Base-by-base conservation (phyloP, 805 yeast species). In the Hagleromyces aurorensis region DNA sequence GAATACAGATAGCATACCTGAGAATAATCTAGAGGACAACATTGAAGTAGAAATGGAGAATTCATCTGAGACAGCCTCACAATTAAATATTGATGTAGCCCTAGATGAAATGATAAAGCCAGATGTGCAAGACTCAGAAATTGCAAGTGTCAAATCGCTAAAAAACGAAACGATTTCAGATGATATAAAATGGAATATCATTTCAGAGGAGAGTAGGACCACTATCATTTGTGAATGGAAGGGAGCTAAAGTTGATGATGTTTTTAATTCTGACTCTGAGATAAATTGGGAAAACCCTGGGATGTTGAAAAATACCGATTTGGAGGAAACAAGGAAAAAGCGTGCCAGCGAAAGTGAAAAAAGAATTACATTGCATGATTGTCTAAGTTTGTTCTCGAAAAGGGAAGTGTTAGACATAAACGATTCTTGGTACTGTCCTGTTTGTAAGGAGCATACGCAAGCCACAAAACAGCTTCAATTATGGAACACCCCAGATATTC, bases 351-450 rank as follows among this genome's bases (percentile, higher is more conserved):
- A 42, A 28, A 38, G 46, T 4, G 57, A 57, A 27, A 54, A 64
- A 33, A 62, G 64, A 19, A 69, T 78, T 13, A 62, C 81, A 0
- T 64, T 89, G 12, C 70, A 74, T 38, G 89, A 82, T 43, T 89
- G 97, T 50, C 52, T 89, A 25, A 67, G 69, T 13, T 50, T 74
- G 35, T 89, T 89, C 47, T 73, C 93, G 12, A 70, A 72, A 28
- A 78, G 93, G 1, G 98, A 89, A 52, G 73, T 86, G 2, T 64
- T 89, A 25, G 84, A 96, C 9, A 80, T 83, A 28, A 78, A 84
- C 31, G 97, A 89, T 56, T 64, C 85, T 19, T 89, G 97, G 97
- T 87, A 78, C 46, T 89, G 98, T 55, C 93, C 96, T 1, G 59
- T 64, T 8, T 89, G 98, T 62, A 75, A 81, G 46, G 91, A 82